A percentile compares a stretch with the other conserved stretches of the same genome.
These are phyloP conservation scores for Phalaenopsis hybrid DNA, from an alignment of 116 monocot species.

Conservation along the genomic window DNA sequence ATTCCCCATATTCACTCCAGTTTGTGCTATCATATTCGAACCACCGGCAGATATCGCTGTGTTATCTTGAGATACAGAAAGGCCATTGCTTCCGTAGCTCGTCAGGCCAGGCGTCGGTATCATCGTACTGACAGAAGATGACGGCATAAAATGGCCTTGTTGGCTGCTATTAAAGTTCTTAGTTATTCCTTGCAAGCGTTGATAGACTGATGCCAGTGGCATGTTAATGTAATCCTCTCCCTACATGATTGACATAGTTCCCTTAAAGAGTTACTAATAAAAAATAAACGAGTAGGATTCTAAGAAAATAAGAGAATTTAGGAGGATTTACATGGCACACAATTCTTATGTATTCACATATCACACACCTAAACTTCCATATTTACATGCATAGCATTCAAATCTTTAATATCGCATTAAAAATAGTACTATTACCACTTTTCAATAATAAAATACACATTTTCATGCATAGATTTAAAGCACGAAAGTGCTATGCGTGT, in stretches of 20 bases:
- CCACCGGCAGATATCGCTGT: slow-evolving; percentile 20
- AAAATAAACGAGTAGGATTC: neutral
- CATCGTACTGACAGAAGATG: slow-evolving; percentile 55
- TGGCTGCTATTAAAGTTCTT: slow-evolving; percentile 22
- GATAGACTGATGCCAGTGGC: slow-evolving; percentile 40
- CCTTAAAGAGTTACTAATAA: slow-evolving; percentile 11
- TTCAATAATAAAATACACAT: too few species aligned
- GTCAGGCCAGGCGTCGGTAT: slow-evolving; percentile 93
- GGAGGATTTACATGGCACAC: too few species aligned
- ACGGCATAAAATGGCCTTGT: slow-evolving; percentile 12
- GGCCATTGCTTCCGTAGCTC: slow-evolving; percentile 32
- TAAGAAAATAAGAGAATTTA: neutral
- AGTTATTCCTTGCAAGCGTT: slow-evolving; percentile 33
- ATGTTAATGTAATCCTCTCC: slow-evolving; percentile 59
- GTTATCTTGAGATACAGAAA: slow-evolving; percentile 27
- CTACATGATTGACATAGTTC: slow-evolving; percentile 6
- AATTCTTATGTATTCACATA: too few species aligned
- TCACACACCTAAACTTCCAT: too few species aligned
- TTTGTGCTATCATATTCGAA: slow-evolving; percentile 25
- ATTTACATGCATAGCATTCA: too few species aligned
- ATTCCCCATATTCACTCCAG: slow-evolving; percentile 18
- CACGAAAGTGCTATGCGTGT: too few species aligned
- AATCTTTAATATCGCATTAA: too few species aligned
- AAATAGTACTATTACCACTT: too few species aligned
- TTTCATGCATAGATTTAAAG: too few species aligned